Evolutionary conservation across 2,329 filamentous ascomycete genomes (phyloP).

Genomic region (Xylariaceae sp.): DNA sequence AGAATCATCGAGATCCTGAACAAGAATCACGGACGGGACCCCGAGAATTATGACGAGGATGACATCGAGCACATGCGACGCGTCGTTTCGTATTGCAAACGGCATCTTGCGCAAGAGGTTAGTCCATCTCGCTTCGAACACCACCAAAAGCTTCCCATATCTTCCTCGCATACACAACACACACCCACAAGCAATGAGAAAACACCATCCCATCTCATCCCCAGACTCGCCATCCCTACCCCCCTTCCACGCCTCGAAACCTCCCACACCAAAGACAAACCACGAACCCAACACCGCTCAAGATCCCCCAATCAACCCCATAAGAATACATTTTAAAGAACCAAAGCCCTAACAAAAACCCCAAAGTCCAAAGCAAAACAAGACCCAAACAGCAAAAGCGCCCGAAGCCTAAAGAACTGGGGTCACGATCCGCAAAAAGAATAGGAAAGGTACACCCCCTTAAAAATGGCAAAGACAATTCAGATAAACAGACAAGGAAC

Average conservation of each 20-base stretch:
- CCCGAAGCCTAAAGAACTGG: constrained; percentile 54
- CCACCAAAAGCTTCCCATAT: too few relatives aligned
- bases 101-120: constrained; percentile 55
- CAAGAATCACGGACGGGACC: constrained; percentile 51
- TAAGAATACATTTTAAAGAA: too few relatives aligned
- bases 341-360: constrained; percentile 35
- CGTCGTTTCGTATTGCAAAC: constrained; percentile 55
- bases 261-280: too few relatives aligned
- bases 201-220: too few relatives aligned
- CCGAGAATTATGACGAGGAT: constrained; percentile 44
- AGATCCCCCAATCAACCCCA: too few relatives aligned
- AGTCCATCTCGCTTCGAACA: background rate
- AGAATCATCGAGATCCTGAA: constrained; percentile 55
- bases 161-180: too few relatives aligned
- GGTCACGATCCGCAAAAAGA: constrained; percentile 39
- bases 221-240: too few relatives aligned
- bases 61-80: constrained; percentile 50
- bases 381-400: constrained; percentile 36
- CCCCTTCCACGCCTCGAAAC: too few relatives aligned
- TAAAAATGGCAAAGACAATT: too few relatives aligned
- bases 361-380: constrained; percentile 37
- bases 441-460: background rate
- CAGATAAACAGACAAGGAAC: background rate
- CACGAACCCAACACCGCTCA: too few relatives aligned
- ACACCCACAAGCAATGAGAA: too few relatives aligned